Evolutionary conservation across 176 grass and related monocot species (phyloP).

Genomic region (Areca catechu): DNA sequence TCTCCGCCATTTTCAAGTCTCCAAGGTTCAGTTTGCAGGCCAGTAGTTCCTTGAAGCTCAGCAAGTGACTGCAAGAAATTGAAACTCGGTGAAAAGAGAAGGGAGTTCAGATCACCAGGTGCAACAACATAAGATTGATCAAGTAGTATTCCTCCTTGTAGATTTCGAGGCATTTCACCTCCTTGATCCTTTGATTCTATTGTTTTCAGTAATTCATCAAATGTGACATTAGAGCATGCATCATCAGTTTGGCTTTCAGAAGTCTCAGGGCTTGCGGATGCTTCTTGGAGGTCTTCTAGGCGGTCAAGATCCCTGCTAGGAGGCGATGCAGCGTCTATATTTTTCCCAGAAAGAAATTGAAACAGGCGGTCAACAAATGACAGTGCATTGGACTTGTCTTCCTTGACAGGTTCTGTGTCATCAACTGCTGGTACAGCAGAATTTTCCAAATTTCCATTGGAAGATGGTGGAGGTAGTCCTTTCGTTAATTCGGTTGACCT

Average conservation of each 20-base stretch:
- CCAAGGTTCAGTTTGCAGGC: conserved; percentile 58
- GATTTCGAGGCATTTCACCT: conserved; percentile 53
- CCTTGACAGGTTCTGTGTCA: conserved; percentile 28
- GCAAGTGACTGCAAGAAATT: conserved; percentile 71
- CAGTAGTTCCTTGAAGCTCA: conserved; percentile 67
- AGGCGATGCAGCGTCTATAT: conserved; percentile 18
- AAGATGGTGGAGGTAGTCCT: conserved; percentile 31
- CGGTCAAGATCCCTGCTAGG: conserved; percentile 11
- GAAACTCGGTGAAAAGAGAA: conserved; percentile 75
- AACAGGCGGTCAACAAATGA: conserved; percentile 50
- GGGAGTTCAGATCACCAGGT: conserved; percentile 55
- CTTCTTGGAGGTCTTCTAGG: conserved; percentile 24
- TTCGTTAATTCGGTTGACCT: conserved; percentile 57
- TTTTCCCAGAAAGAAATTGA: conserved; percentile 48
- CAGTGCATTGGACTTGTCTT: conserved; percentile 38
- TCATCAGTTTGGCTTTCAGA: conserved; percentile 24
- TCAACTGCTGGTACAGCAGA: conserved; percentile 10
- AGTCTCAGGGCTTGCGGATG: conserved; percentile 14
- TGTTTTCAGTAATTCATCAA: conserved; percentile 68
- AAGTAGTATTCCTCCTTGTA: conserved; percentile 60
- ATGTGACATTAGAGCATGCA: conserved; percentile 33
- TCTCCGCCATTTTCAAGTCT: conserved; percentile 57
- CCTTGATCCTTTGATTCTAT: conserved; percentile 48
- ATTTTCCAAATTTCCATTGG: conserved; percentile 30
- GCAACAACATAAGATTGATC: conserved; percentile 63